These are phyloP conservation scores for Choanephora cucurbitarum DNA, from an alignment of 371 early-diverging fungal genomes.

Conservation along the genomic window DNA sequence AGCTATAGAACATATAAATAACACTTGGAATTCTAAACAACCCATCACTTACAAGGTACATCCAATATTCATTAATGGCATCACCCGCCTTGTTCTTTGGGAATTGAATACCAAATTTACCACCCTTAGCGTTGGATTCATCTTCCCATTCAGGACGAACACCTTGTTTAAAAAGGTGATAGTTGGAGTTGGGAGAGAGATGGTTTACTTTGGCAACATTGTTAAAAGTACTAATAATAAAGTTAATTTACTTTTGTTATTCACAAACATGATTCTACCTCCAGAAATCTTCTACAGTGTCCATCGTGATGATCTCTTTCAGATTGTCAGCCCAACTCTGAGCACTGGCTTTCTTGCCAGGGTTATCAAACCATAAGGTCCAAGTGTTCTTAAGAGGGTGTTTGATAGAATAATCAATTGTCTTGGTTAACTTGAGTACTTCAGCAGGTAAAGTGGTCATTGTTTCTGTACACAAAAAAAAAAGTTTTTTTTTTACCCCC, in stretches of 20 bases:
- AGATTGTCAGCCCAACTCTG: constrained; percentile 89
- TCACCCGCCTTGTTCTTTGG: constrained; percentile 71
- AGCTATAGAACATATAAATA: constrained; percentile 45
- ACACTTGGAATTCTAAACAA: constrained; percentile 4
- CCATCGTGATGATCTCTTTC: constrained; percentile 84
- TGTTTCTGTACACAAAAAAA: not conserved
- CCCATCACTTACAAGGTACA: constrained; percentile 67
- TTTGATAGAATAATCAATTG: constrained; percentile 77
- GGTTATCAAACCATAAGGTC: constrained; percentile 96
- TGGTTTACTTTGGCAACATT: constrained; percentile 83
- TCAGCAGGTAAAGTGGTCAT: constrained; percentile 15
- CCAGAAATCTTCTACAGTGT: constrained; percentile 97
- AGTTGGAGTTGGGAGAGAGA: constrained; percentile 82
- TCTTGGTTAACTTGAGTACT: constrained; percentile 17
- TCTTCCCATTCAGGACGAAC: constrained; percentile 99
- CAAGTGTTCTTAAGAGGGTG: constrained; percentile 90
- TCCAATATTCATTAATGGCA: constrained; percentile 85
- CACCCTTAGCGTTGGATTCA: constrained; percentile 92
- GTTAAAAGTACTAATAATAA: constrained; percentile 75
- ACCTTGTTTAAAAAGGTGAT: constrained; percentile 96
- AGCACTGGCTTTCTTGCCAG: constrained; percentile 74
- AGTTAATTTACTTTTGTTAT: not conserved
- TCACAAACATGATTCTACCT: constrained; percentile 64
- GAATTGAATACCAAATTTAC: constrained; percentile 92
- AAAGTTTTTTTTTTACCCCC: not conserved